Base-by-base conservation (phyloP, 108 stramenopile species). In the Mediolabrus comicus region DNA sequence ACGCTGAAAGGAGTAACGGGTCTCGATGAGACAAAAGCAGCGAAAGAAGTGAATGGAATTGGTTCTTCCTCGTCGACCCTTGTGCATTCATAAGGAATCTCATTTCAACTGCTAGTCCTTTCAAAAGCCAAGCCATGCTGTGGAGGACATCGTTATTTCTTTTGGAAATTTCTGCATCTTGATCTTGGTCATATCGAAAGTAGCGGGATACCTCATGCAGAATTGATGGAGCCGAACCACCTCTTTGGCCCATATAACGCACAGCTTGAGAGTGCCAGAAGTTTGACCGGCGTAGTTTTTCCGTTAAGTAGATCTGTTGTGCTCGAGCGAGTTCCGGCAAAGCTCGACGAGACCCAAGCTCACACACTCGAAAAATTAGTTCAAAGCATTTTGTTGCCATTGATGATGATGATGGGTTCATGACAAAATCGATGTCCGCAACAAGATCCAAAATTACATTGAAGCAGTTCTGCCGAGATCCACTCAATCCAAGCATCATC, bases 91-190 rank as follows among this genome's bases (percentile, higher is more conserved):
- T 27, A 22, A 77, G 74, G n/a, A 49, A 53, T 58, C 46, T 74
- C 61, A 87, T 67, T 71, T 93, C 92, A 41, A 76, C 54, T 1
- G 90, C 80, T 19, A 83, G 29, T 19, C 88, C 89, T 62, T 86
- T 86, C 55, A 94, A 62, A 24, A 91, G 64, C 88, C 86, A 94
- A 10, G 86, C 81, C 38, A 88, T 77, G 34, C 81, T 75, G 52
- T 89, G 88, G 25, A 88, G 49, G 11, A 79, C 56, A 60, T 83
- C 74, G 52, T 65, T 75, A 27, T 77, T 62, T 51, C 75, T 65
- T 36, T 59, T 58, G 10, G 60, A 65, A 11, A 39, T 34, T 52
- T 60, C 22, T 63, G 74, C 24, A 67, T 85, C 57, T 59, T 80
- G n/a, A 69, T 57, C 59, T 61, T 59, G 16, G 82, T 74, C 64